These are phyloP conservation scores for Sugiyamaella paludigena DNA, from an alignment of 1,139 yeast species.

Conservation along the genomic window DNA sequence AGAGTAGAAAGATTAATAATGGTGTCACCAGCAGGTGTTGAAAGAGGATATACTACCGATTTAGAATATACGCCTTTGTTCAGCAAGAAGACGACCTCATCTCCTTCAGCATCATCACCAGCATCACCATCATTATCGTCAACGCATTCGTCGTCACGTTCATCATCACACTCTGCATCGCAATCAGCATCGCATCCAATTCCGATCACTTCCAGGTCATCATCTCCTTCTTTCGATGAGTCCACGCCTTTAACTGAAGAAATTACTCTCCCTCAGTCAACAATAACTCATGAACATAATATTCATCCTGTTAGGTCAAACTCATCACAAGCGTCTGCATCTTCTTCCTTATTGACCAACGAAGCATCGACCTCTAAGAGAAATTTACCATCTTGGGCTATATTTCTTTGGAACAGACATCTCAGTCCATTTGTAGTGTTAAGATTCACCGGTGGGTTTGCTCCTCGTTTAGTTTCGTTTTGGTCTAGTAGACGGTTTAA, in stretches of 20 bases:
- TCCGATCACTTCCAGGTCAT: no score
- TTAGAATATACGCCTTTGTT: constrained; percentile 23
- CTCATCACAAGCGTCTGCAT: background rate
- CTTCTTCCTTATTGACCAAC: constrained; percentile 12
- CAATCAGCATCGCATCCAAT: no score
- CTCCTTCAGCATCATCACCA: background rate
- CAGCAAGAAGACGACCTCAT: background rate
- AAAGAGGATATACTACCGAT: constrained; percentile 30
- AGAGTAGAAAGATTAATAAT: constrained; percentile 58
- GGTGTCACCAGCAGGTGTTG: constrained; percentile 81
- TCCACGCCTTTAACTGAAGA: background rate
- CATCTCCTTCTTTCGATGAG: no score
- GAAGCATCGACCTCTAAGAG: constrained; percentile 15
- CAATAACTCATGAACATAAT: constrained; percentile 6
- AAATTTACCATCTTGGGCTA: constrained; percentile 12
- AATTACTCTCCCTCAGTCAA: constrained; percentile 1
- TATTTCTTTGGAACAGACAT: constrained; percentile 39
- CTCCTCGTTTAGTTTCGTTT: constrained; percentile 38
- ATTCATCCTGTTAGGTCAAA: background rate
- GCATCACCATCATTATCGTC: background rate
- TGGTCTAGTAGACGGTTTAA: constrained; percentile 41
- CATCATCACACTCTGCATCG: no score
- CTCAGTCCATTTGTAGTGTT: constrained; percentile 39
- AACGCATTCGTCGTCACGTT: background rate
- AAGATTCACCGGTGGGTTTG: constrained; percentile 37